Percentiles rank a stretch among this genome's conserved stretches.
phyloP scores from a whole-genome alignment of 352 stramenopile genomes.

The Elongisporangium prolatum region DNA sequence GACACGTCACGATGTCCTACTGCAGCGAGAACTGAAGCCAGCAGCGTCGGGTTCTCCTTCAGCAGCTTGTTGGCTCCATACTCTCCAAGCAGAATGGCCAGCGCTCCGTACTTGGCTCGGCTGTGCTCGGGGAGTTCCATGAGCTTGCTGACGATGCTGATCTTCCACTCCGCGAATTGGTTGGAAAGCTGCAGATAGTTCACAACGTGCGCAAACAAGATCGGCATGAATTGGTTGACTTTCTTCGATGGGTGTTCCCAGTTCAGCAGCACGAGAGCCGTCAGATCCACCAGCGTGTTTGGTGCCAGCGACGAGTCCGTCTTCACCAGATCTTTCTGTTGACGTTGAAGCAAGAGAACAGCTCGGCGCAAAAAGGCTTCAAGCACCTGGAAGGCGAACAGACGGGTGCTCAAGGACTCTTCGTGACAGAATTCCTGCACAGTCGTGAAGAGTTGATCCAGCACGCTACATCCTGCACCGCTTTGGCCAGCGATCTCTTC shows the following conservation, averaged over 20 bases:
- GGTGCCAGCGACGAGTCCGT: constrained; percentile 7
- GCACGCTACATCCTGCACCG: constrained; percentile 8
- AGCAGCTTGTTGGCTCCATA: constrained; percentile 43
- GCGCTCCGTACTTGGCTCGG: constrained; percentile 63
- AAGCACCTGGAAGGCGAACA: constrained; percentile 82
- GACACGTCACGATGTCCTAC: constrained; percentile 74
- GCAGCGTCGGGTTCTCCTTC: constrained; percentile 31
- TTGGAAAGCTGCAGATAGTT: constrained; percentile 42
- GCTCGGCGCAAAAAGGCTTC: constrained; percentile 69
- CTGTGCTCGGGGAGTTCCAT: constrained; percentile 55
- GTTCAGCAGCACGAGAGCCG: constrained; percentile 62
- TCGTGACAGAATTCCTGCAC: constrained; percentile 51
- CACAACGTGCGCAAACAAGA: constrained; percentile 75
- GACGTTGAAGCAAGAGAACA: constrained; percentile 40
- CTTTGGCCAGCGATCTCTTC: constrained; percentile 25
- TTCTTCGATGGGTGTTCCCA: constrained; percentile 84
- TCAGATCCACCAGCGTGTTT: constrained; percentile 43
- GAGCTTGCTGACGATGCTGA: constrained; percentile 34
- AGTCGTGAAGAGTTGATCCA: constrained; percentile 52
- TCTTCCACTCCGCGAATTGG: constrained; percentile 45
- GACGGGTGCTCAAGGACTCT: constrained; percentile 54
- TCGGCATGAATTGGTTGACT: constrained; percentile 84
- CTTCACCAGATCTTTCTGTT: constrained; percentile 12
- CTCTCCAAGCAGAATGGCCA: constrained; percentile 47
- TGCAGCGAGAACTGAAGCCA: constrained; percentile 52